Evolutionary conservation across 805 yeast species (phyloP), one percentile per base, ranked within the genome.

Genomic region (Ogataea glucozyma): DNA sequence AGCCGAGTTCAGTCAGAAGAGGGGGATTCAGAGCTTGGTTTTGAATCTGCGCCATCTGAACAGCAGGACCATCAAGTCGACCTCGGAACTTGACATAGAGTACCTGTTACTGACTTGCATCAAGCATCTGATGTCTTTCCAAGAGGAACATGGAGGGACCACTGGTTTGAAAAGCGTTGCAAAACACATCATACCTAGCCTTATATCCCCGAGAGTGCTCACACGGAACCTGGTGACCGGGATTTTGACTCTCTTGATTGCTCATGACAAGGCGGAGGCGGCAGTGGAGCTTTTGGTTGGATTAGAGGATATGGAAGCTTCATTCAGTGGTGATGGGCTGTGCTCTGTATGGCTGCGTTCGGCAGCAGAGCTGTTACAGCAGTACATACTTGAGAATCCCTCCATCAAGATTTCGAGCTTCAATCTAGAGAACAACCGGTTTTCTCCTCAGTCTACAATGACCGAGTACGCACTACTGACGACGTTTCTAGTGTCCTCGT

Each of bases 201-300:
- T 93, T 34, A 61, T 85, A 7, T 87, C 97, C 3, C 81, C 89
- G 0, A 73, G 87, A 42, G 66, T 89, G 26, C 68, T 82, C 2
- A 88, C 97, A 0, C 71, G 96, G 51, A 84, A 80, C 52, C 69
- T 83, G 26, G 93, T 88, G 1, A 83, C 91, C 1, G 97, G 90
- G 47, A 76, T 90, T 49, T 66, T 89, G 39, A 73, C 79, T 19
- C 73, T 79, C 37, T 57, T 83, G 7, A 44, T 61, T 17, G 60
- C 59, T 0, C 54, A 59, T 26, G 48, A 48, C 12, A 48, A 46
- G n/a, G 17, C 42, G 12, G 24, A 41, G 1, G 56, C 62, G 5
- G 26, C 58, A 1, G 26, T 32, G n/a, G 27, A 38, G 6, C 45
- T 58, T 13, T 23, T 51, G 13, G 23, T 41, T 12, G 50, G 50